Evolutionary conservation across 768 basidiomycete species (phyloP).

Genomic region (Cantharellus anzutake): DNA sequence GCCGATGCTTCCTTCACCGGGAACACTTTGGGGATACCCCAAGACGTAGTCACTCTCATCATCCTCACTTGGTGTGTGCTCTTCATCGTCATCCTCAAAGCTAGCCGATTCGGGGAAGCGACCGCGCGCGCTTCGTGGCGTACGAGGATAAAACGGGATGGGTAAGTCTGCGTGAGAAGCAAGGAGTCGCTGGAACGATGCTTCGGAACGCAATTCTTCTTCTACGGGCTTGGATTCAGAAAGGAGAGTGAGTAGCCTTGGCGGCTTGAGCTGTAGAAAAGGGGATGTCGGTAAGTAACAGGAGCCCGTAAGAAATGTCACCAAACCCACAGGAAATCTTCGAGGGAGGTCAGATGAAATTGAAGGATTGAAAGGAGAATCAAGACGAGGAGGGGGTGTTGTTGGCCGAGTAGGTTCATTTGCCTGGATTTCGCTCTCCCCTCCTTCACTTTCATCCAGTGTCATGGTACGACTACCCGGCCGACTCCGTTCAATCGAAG

Average conservation of each 20-base stretch:
- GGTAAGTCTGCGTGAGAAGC: constrained; percentile 9
- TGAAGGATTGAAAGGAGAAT: constrained; percentile 1
- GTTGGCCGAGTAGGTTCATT: not conserved
- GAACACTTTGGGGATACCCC: not conserved
- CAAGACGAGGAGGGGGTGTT: constrained; percentile 4
- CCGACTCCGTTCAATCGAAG: too few relatives aligned
- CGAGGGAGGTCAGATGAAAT: not conserved
- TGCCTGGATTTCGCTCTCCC: not conserved
- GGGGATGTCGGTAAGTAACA: not conserved
- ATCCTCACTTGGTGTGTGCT: not conserved
- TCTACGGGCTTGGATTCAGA: constrained; percentile 1
- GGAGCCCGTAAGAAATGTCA: not conserved
- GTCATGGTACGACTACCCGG: too few relatives aligned
- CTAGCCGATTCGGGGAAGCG: constrained; percentile 8
- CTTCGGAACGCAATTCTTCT: constrained; percentile 8
- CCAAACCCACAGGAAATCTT: not conserved
- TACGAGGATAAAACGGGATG: constrained; percentile 6
- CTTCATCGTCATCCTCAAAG: constrained; percentile 6
- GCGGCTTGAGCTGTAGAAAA: constrained; percentile 1
- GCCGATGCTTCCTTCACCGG: not conserved
- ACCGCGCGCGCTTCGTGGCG: constrained; percentile 7
- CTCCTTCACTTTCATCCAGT: too few relatives aligned
- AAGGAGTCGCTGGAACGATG: constrained; percentile 7
- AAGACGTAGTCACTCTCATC: constrained; percentile 3
- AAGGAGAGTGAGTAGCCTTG: constrained; percentile 4